Evolutionary conservation across 169 alveolate genomes (phyloP).

Genomic region (Plasmodium vivax): DNA sequence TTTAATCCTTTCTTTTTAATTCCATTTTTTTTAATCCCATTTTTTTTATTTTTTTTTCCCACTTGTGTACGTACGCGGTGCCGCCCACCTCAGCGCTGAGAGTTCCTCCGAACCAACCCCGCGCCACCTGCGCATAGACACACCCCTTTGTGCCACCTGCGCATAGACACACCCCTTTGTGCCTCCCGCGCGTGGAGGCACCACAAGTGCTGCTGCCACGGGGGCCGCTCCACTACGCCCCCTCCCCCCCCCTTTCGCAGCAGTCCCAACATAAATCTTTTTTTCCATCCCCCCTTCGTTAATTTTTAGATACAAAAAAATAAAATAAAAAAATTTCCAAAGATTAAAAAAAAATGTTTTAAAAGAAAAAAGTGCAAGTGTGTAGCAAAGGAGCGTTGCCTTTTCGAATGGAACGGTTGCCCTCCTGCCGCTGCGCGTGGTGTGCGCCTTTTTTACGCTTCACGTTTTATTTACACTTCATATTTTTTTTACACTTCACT

Average conservation of each 20-base stretch:
- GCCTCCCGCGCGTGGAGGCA: neutral
- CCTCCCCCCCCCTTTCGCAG: neutral
- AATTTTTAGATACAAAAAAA: constrained; percentile 64
- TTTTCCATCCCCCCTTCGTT: neutral
- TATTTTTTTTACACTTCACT: neutral
- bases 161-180: neutral
- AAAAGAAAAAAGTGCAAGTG: neutral
- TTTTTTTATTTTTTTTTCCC: neutral
- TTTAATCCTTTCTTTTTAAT: neutral
- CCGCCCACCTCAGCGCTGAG: neutral
- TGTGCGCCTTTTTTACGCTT: neutral
- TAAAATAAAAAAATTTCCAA: constrained; percentile 18
- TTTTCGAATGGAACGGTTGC: neutral
- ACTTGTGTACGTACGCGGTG: neutral
- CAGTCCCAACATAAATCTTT: neutral
- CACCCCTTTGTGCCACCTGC: neutral
- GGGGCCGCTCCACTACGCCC: neutral
- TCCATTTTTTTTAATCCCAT: neutral
- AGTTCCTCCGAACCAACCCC: neutral
- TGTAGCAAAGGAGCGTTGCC: neutral
- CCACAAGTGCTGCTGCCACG: neutral
- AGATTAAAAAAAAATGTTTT: constrained; percentile 22
- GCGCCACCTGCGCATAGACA: neutral
- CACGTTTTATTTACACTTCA: neutral
- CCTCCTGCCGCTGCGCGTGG: neutral